phyloP scores from a whole-genome alignment of 2,329 filamentous ascomycete species.

The Monilinia polystroma region DNA sequence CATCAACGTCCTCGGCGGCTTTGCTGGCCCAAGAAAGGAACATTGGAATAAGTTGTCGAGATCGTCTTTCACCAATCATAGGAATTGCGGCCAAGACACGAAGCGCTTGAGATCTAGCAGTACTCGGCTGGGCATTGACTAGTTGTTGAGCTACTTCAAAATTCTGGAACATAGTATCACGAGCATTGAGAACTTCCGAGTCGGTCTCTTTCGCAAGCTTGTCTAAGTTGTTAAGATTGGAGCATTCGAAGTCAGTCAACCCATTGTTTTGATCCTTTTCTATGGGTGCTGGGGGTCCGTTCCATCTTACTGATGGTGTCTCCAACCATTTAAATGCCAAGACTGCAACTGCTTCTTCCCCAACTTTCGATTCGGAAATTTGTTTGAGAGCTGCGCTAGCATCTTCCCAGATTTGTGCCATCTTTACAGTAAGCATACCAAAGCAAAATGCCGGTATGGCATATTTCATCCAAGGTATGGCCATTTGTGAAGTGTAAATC shows the following conservation, averaged over 20 bases:
- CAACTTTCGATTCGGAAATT: slow-evolving; percentile 66
- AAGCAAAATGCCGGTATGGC: slow-evolving; percentile 83
- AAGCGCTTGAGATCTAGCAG: slow-evolving; percentile 73
- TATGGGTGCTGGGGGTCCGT: slow-evolving; percentile 44
- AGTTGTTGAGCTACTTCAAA: slow-evolving; percentile 65
- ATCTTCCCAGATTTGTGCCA: slow-evolving; percentile 87
- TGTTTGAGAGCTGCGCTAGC: slow-evolving; percentile 72
- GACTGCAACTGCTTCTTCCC: slow-evolving; percentile 70
- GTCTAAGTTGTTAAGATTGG: slow-evolving; percentile 64
- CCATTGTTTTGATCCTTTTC: slow-evolving; percentile 43
- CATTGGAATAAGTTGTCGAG: slow-evolving; percentile 79
- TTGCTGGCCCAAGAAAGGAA: slow-evolving; percentile 77
- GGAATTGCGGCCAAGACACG: slow-evolving; percentile 74
- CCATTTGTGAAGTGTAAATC: slow-evolving; percentile 56
- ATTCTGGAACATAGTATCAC: slow-evolving; percentile 57
- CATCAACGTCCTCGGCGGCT: slow-evolving; percentile 41
- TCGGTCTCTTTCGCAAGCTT: slow-evolving; percentile 53
- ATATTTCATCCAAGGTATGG: slow-evolving; percentile 64
- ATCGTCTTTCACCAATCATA: slow-evolving; percentile 78
- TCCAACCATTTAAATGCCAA: slow-evolving; percentile 78
- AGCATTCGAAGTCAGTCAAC: slow-evolving; percentile 80
- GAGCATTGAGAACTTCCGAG: slow-evolving; percentile 52
- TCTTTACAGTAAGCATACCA: slow-evolving; percentile 80
- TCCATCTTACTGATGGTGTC: slow-evolving; percentile 55
- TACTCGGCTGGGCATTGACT: slow-evolving; percentile 50